Percentiles rank a stretch among this genome's conserved stretches.
These are phyloP conservation scores for Amphicarpaea edgeworthii DNA, from an alignment of 306 rosid genomes.

Conservation along the genomic window DNA sequence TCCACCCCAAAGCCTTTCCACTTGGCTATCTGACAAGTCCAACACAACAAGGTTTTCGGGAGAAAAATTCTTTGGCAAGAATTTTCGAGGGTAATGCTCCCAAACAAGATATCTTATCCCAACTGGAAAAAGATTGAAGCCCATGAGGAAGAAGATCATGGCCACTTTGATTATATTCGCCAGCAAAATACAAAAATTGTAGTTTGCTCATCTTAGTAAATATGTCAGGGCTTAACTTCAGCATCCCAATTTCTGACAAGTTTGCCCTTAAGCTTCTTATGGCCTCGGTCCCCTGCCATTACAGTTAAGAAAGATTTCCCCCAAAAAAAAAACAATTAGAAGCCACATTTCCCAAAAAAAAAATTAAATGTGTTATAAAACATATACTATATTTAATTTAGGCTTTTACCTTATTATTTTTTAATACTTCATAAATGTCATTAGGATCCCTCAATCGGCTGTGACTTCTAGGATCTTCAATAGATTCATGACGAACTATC, in stretches of 20 bases:
- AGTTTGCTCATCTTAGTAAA: too few species aligned
- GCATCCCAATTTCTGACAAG: too few species aligned
- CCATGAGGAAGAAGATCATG: not conserved
- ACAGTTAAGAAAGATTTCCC: too few species aligned
- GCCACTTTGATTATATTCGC: not conserved
- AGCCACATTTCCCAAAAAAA: not conserved
- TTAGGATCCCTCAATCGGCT: not conserved
- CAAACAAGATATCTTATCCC: slow-evolving; percentile 19
- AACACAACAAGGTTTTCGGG: slow-evolving; percentile 7
- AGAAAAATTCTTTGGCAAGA: slow-evolving; percentile 30
- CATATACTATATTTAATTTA: too few species aligned
- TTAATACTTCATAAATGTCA: not conserved
- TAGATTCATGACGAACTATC: not conserved
- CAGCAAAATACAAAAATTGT: too few species aligned
- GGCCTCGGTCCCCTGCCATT: too few species aligned
- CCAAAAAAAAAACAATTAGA: too few species aligned
- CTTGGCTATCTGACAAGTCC: not conserved
- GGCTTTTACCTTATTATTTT: not conserved
- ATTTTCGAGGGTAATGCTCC: slow-evolving; percentile 13
- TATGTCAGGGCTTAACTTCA: too few species aligned
- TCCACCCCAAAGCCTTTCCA: slow-evolving; percentile 29
- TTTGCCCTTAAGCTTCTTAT: too few species aligned
- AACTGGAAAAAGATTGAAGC: slow-evolving; percentile 5
- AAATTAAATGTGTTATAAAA: not conserved
- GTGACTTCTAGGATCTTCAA: not conserved